Conservation (phyloP, 164 flowering plant genomes). For the Magnolia kwangsiensis region DNA sequence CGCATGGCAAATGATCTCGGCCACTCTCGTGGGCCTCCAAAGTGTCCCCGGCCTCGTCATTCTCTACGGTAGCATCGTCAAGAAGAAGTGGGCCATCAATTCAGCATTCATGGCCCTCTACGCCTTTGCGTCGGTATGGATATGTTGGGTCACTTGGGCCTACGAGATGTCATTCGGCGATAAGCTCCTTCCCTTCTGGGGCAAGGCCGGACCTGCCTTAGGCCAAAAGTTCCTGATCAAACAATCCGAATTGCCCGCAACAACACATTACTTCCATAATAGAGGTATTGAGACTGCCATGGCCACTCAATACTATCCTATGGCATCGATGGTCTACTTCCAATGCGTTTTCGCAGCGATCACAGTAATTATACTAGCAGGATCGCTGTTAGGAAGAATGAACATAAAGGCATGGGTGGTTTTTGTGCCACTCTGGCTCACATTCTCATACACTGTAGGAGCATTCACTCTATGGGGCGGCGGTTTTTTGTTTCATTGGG, state of each 20-base stretch:
- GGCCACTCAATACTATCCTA: constrained; percentile 10
- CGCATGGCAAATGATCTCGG: constrained; percentile 17
- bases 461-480: constrained; percentile 18
- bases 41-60: constrained; percentile 20
- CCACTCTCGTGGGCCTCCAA: constrained; percentile 18
- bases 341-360: constrained; percentile 21
- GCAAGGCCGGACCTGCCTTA: constrained; percentile 12
- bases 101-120: constrained; percentile 22
- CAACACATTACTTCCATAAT: constrained; percentile 6
- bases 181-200: constrained; percentile 17
- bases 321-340: constrained; percentile 21
- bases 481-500: constrained; percentile 15
- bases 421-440: constrained; percentile 18
- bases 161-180: constrained; percentile 19
- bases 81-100: constrained; percentile 21
- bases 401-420: constrained; percentile 19
- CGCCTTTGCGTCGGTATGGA: constrained; percentile 17
- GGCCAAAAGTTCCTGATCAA: constrained; percentile 16
- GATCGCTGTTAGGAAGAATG: constrained; percentile 17
- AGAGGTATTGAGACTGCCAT: constrained; percentile 9
- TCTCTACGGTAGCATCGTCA: constrained; percentile 22
- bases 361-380: constrained; percentile 11
- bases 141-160: constrained; percentile 20
- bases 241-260: constrained; percentile 8
- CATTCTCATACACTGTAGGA: constrained; percentile 15